These are phyloP conservation scores for Syzygium syzygioides DNA, from an alignment of 441 rosid species.

Conservation along the genomic window DNA sequence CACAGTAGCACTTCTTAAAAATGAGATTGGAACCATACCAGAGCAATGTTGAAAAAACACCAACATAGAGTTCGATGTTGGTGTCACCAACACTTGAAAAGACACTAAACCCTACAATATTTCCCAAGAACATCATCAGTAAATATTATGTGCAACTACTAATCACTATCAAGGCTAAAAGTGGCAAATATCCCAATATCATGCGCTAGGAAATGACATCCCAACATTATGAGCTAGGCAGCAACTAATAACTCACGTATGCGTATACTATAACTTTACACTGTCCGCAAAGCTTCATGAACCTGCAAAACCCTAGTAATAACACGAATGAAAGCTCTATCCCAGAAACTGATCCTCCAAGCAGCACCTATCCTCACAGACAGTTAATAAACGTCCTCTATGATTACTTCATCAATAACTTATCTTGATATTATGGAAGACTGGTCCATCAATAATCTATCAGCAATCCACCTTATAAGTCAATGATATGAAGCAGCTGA, in stretches of 20 bases:
- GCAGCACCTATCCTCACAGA: background rate
- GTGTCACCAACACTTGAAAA: conserved; percentile 47
- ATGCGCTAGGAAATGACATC: conserved; percentile 11
- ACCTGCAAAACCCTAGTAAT: background rate
- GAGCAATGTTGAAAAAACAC: conserved; percentile 46
- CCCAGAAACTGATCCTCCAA: background rate
- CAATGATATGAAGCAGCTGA: background rate
- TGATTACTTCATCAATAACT: background rate
- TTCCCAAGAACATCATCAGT: conserved; percentile 38
- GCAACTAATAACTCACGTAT: background rate
- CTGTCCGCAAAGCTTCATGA: background rate
- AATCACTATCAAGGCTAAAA: conserved; percentile 15
- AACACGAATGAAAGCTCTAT: background rate
- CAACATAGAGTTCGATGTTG: conserved; percentile 52
- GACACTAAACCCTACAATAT: conserved; percentile 56
- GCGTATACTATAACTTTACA: background rate
- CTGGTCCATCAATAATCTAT: background rate
- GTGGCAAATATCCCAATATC: background rate
- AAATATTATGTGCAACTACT: conserved; percentile 19
- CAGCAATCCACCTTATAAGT: background rate
- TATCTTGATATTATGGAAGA: background rate
- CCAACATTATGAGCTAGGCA: conserved; percentile 1
- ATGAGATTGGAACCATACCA: conserved; percentile 54
- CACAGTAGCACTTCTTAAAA: conserved; percentile 19
- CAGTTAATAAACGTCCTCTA: background rate